phyloP scores from a whole-genome alignment of 495 filamentous ascomycete species.

The Aspergillus nidulans region DNA sequence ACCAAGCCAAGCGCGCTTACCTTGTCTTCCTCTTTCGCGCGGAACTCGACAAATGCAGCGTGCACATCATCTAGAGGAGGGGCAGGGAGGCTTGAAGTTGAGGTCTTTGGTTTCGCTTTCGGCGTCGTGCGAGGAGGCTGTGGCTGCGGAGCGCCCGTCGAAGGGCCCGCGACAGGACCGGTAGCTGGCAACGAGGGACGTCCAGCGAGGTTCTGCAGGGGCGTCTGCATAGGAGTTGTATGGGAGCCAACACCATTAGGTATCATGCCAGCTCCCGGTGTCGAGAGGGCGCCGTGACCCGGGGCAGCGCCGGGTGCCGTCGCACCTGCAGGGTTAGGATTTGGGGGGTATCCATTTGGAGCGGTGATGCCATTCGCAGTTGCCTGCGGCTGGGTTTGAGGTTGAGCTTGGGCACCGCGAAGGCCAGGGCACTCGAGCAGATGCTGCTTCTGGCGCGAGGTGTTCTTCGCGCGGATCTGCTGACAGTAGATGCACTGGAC shows the following conservation, averaged over 20 bases:
- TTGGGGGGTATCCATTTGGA: slow-evolving; percentile 44
- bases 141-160: slow-evolving; percentile 26
- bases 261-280: slow-evolving; percentile 41
- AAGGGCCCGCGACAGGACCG: slow-evolving; percentile 27
- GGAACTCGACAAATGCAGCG: slow-evolving; percentile 53
- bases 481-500: slow-evolving; percentile 59
- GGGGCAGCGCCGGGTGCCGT: slow-evolving; percentile 33
- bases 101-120: slow-evolving; percentile 40
- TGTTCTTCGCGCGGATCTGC: slow-evolving; percentile 55
- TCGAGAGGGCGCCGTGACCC: slow-evolving; percentile 28
- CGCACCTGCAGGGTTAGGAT: slow-evolving; percentile 39
- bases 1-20: slow-evolving; percentile 24
- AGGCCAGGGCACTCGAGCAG: slow-evolving; percentile 52
- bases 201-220: slow-evolving; percentile 36
- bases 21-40: slow-evolving; percentile 56
- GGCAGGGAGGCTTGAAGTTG: slow-evolving; percentile 37
- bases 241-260: slow-evolving; percentile 44
- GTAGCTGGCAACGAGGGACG: slow-evolving; percentile 39
- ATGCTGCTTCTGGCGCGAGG: slow-evolving; percentile 54
- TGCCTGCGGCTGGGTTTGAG: slow-evolving; percentile 34
- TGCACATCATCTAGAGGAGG: slow-evolving; percentile 51
- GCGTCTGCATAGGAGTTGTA: slow-evolving; percentile 42
- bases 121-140: slow-evolving; percentile 36
- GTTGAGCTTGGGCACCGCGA: slow-evolving; percentile 41
- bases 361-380: slow-evolving; percentile 42